Conservation (phyloP, 2,329 filamentous ascomycete genomes). For the Penicillium crustosum region DNA sequence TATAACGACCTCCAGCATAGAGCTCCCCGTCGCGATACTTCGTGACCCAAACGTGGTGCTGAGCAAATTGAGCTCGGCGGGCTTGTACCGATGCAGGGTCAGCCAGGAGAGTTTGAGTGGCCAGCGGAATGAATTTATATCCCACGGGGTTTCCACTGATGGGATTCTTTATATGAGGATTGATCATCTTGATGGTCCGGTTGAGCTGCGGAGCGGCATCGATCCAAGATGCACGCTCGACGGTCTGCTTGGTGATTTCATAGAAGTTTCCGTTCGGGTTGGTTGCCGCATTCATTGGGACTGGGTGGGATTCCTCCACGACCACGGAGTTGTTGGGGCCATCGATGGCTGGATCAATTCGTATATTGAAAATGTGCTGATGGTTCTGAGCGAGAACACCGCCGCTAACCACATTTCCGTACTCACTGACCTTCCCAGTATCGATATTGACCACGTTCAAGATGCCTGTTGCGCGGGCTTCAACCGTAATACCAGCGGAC, state of each 20-base stretch:
- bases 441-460: slow-evolving; percentile 66
- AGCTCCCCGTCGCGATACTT: slow-evolving; percentile 53
- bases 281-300: slow-evolving; percentile 52
- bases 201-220: slow-evolving; percentile 46
- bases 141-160: slow-evolving; percentile 55
- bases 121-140: slow-evolving; percentile 57
- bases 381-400: slow-evolving; percentile 68
- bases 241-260: slow-evolving; percentile 46
- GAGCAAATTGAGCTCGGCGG: slow-evolving; percentile 55
- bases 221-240: slow-evolving; percentile 51
- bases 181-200: slow-evolving; percentile 60
- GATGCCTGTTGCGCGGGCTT: slow-evolving; percentile 68
- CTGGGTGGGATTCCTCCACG: slow-evolving; percentile 58
- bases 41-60: slow-evolving; percentile 58
- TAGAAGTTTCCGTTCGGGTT: slow-evolving; percentile 58
- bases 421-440: slow-evolving; percentile 58
- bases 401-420: slow-evolving; percentile 65
- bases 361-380: slow-evolving; percentile 71
- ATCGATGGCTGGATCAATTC: slow-evolving; percentile 62
- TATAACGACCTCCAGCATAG: slow-evolving; percentile 56
- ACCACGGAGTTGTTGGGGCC: slow-evolving; percentile 56
- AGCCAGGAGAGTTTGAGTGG: slow-evolving; percentile 59
- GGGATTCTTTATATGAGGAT: slow-evolving; percentile 52
- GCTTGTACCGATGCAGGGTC: slow-evolving; percentile 54
- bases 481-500: slow-evolving; percentile 62